These are phyloP conservation scores for Monascus purpureus DNA, from an alignment of 495 filamentous ascomycete species.

Conservation along the genomic window DNA sequence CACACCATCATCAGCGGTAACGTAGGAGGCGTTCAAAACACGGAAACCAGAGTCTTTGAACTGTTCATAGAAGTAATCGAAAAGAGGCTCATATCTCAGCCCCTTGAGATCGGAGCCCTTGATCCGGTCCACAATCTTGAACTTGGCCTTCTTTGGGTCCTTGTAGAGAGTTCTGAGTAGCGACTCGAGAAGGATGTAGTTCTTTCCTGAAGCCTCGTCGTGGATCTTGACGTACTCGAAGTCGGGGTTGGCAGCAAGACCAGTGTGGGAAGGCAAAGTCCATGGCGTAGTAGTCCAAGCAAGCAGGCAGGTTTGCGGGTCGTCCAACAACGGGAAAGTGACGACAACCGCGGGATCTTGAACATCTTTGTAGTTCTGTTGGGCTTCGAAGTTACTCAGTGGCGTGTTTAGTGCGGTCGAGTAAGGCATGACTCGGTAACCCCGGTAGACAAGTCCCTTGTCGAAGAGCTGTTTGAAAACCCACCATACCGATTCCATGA, in stretches of 20 bases:
- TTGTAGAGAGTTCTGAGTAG: conserved; percentile 82
- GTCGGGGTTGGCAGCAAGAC: conserved; percentile 70
- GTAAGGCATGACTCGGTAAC: conserved; percentile 87
- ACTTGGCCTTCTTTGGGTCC: conserved; percentile 95
- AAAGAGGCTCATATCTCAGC: conserved; percentile 85
- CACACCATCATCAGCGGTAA: conserved; percentile 84
- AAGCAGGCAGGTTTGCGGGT: conserved; percentile 60
- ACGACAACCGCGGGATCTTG: conserved; percentile 90
- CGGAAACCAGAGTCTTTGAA: conserved; percentile 83
- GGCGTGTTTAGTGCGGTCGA: conserved; percentile 84
- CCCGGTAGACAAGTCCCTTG: conserved; percentile 78
- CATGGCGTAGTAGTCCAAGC: conserved; percentile 96
- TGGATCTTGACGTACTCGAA: conserved; percentile 91
- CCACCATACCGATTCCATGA: conserved; percentile 98
- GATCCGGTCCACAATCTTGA: conserved; percentile 67
- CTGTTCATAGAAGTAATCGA: conserved; percentile 85
- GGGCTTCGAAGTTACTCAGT: conserved; percentile 85
- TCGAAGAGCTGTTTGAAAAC: conserved; percentile 86
- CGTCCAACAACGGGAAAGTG: conserved; percentile 66
- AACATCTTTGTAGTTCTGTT: conserved; percentile 88
- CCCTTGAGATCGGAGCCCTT: conserved; percentile 81
- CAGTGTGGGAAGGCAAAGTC: conserved; percentile 79
- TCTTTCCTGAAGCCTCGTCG: conserved; percentile 65
- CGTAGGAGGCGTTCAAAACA: conserved; percentile 78
- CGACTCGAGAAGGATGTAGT: conserved; percentile 81